Conservation (phyloP, 2,329 filamentous ascomycete species). For the Venturia asperata region DNA sequence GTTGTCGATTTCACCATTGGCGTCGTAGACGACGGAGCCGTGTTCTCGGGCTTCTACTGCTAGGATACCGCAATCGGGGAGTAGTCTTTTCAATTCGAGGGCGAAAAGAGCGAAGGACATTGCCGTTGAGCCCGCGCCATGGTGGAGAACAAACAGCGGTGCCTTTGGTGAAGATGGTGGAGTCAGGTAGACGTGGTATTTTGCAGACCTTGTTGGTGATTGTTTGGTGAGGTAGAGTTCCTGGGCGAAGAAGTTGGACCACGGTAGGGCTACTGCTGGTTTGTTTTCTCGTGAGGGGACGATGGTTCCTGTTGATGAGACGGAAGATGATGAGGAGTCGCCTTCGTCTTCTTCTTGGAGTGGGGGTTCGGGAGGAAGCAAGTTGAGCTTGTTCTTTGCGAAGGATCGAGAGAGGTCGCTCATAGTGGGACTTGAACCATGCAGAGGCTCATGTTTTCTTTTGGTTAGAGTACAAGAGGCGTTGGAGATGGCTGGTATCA, state of each 20-base stretch:
- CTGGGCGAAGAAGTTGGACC: conserved; percentile 86
- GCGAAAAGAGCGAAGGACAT: conserved; percentile 83
- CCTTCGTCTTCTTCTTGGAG: conserved; percentile 44
- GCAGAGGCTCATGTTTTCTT: background rate
- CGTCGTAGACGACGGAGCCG: conserved; percentile 53
- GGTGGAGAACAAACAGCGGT: conserved; percentile 86
- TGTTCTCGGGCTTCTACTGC: conserved; percentile 83
- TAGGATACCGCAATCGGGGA: conserved; percentile 76
- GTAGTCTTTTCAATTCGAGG: conserved; percentile 64
- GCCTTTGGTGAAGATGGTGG: conserved; percentile 61
- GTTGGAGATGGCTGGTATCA: background rate
- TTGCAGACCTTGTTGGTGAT: conserved; percentile 41
- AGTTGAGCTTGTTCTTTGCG: conserved; percentile 65
- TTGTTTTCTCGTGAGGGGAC: conserved; percentile 63
- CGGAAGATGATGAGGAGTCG: conserved; percentile 58
- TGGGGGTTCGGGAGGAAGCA: conserved; percentile 51
- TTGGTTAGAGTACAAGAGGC: background rate
- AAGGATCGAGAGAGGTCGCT: conserved; percentile 75
- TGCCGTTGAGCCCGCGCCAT: conserved; percentile 88
- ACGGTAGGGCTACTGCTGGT: conserved; percentile 61
- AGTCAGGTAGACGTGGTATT: conserved; percentile 80
- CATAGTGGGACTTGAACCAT: conserved; percentile 47
- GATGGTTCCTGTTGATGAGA: conserved; percentile 87
- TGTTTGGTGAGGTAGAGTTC: conserved; percentile 65
- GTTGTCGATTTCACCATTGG: conserved; percentile 34